phyloP scores from a whole-genome alignment of 2,329 filamentous ascomycete genomes.

The Aspergillus sp. region DNA sequence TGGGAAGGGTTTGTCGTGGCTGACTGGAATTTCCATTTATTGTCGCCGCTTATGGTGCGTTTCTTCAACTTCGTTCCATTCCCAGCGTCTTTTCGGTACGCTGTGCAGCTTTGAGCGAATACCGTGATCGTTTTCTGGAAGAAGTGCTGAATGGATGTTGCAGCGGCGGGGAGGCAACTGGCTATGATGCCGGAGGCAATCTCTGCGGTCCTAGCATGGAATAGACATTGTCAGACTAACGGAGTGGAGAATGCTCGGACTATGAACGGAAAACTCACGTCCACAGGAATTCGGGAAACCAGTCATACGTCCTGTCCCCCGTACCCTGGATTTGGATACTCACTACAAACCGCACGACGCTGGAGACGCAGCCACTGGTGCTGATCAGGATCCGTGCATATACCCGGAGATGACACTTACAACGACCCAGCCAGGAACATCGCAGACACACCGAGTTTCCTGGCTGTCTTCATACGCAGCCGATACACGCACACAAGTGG shows the following conservation, averaged over 20 bases:
- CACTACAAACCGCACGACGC: constrained; percentile 15
- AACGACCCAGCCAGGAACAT: constrained; percentile 16
- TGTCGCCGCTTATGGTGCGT: not conserved
- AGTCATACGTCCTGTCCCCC: constrained; percentile 14
- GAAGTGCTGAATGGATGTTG: constrained; percentile 14
- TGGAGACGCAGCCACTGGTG: constrained; percentile 14
- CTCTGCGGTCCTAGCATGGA: constrained; percentile 12
- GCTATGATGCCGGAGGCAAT: constrained; percentile 17
- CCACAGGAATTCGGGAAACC: constrained; percentile 18
- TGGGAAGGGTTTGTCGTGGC: not conserved
- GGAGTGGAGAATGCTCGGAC: too few species aligned
- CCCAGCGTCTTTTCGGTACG: not conserved
- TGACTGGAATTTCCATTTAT: not conserved
- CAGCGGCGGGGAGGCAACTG: constrained; percentile 15
- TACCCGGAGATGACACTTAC: too few species aligned
- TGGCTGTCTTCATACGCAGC: constrained; percentile 10
- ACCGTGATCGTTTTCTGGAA: constrained; percentile 9
- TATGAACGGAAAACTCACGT: constrained; percentile 15
- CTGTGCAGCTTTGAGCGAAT: constrained; percentile 3
- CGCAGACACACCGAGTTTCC: constrained; percentile 13
- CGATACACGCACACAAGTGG: constrained; percentile 15
- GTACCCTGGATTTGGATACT: constrained; percentile 10
- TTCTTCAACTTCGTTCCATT: not conserved
- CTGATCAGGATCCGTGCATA: too few species aligned
- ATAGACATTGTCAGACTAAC: not conserved